A percentile compares a stretch with the other conserved stretches of the same genome.
Conservation (phyloP, 768 basidiomycete species). For the Leccinum sublutescens region DNA sequence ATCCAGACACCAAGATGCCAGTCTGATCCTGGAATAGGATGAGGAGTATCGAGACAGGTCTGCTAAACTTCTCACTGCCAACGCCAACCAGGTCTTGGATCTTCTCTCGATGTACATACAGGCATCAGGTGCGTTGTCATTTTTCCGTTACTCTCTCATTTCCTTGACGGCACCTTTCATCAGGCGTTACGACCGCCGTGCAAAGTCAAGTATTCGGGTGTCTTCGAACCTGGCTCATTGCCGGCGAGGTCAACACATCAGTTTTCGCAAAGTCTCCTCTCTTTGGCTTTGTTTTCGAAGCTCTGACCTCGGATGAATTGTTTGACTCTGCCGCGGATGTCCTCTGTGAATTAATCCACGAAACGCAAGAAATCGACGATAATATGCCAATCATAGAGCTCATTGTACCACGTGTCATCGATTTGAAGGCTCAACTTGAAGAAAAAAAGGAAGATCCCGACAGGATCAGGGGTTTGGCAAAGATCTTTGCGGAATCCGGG, state of each 20-base stretch:
- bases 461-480: conserved; percentile 83
- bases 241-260: conserved; percentile 73
- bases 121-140: conserved; percentile 65
- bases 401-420: conserved; percentile 84
- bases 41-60: conserved; percentile 68
- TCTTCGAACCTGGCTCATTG: conserved; percentile 81
- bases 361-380: conserved; percentile 96
- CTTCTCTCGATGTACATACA: conserved; percentile 85
- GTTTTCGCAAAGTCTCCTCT: conserved; percentile 74
- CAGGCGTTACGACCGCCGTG: conserved; percentile 79
- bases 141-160: neutral
- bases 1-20: neutral
- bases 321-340: conserved; percentile 93
- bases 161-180: neutral
- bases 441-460: conserved; percentile 77
- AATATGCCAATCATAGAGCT: conserved; percentile 86
- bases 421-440: conserved; percentile 59
- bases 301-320: conserved; percentile 78
- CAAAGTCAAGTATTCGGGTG: conserved; percentile 84
- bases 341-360: conserved; percentile 93
- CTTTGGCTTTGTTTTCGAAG: conserved; percentile 80
- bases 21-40: conserved; percentile 47
- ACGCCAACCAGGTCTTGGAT: conserved; percentile 70
- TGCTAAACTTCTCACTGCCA: conserved; percentile 59
- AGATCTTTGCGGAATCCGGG: conserved; percentile 95